Conservation (phyloP, 306 rosid species). For the Heteromeles arbutifolia region DNA sequence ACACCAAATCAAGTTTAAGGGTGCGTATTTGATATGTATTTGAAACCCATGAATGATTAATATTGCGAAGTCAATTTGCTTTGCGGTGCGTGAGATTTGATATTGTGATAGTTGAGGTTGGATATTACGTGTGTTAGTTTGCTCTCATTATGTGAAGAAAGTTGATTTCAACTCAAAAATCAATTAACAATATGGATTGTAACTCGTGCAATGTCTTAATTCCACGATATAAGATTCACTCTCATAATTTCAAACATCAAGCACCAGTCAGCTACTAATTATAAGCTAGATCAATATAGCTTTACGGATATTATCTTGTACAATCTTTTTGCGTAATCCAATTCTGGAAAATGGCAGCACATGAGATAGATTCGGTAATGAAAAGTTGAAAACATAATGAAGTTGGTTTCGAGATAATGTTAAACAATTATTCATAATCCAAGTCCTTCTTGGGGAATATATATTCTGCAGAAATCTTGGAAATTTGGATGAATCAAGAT, state of each 20-base stretch:
- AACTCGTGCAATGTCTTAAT: background rate
- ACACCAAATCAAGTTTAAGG: background rate
- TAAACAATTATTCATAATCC: background rate
- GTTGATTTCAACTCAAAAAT: background rate
- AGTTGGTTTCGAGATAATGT: background rate
- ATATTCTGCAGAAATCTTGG: background rate
- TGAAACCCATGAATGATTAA: background rate
- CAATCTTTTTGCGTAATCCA: background rate
- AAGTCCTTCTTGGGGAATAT: background rate
- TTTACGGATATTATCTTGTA: background rate
- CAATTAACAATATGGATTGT: background rate
- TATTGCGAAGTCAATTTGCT: background rate
- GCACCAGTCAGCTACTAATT: background rate
- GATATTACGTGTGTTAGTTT: too few relatives aligned
- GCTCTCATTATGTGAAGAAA: background rate
- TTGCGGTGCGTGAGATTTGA: background rate
- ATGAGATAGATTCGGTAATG: background rate
- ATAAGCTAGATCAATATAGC: background rate
- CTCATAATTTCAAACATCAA: background rate
- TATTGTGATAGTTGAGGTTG: background rate
- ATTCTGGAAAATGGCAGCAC: background rate
- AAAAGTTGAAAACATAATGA: background rate
- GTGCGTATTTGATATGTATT: background rate
- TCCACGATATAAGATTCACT: background rate
- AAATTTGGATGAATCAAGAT: background rate